Base-by-base conservation (phyloP, 2,329 filamentous ascomycete species). In the Diaporthe eres region DNA sequence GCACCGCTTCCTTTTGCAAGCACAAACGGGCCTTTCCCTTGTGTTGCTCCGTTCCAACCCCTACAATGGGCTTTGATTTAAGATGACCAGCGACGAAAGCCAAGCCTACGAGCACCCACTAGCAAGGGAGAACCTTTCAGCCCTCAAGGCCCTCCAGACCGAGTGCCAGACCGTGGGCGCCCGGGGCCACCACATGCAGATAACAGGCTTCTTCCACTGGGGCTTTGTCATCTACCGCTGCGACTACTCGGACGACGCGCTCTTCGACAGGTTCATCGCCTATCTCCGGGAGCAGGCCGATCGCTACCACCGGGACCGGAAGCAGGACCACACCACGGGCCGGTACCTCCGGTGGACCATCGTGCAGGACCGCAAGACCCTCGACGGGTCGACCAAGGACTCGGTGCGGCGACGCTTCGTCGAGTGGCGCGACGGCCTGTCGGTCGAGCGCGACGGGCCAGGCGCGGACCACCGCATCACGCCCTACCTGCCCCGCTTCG, bases 341-440 rank as follows among this genome's bases (percentile, higher is more conserved):
- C 63, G 7, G 4, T 74, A 76, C 47, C 71, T 93, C 89, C 81
- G 88, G 87, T 74, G 91, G 91, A 76, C 76, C 34, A 25, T 57
- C 17, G 55, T 74, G 37, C 71, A 77, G 57, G 61, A 75, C 49
- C 72, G 72, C 42, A 42, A 68, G 55, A 39, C 55, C 1, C 74
- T 73, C 19, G 70, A 75, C 42, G 70, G 63, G 42, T 60, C 61
- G 22, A 71, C 75, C 31, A 76, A 77, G 44, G 72, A 77, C 39
- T 42, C 34, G 22, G 65, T 77, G 44, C 47, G 75, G 28, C 60
- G 37, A 15, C 58, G 65, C n/a, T 87, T 92, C 74, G 92, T 92
- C 81, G 92, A 90, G 28, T 93, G 92, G 82, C 84, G 93, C 61
- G 91, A 92, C 10, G 44, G 72, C 15, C 68, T 72, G 13, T 77